Evolutionary conservation across 2,329 filamentous ascomycete species (phyloP).

Genomic region (Paracamarosporium sp.): DNA sequence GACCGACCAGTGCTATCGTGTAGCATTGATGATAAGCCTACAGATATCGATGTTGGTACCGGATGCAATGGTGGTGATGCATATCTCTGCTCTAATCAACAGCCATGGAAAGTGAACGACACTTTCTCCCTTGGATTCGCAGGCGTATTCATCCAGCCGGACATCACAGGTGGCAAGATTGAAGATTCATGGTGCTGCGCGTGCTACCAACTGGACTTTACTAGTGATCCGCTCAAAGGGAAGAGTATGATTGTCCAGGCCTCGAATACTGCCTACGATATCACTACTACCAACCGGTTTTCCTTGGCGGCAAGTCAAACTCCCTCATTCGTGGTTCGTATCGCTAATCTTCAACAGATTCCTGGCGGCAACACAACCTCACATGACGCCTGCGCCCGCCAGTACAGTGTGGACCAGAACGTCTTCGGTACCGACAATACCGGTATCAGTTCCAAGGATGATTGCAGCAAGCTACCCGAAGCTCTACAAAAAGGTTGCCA

Average conservation of each 20-base stretch:
- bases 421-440: constrained; percentile 39
- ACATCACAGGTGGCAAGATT: constrained; percentile 48
- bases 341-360: constrained; percentile 30
- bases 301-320: constrained; percentile 40
- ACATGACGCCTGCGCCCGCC: constrained; percentile 38
- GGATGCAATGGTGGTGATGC: constrained; percentile 66
- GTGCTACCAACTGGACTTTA: constrained; percentile 69
- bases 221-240: constrained; percentile 60
- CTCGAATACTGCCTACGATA: constrained; percentile 63
- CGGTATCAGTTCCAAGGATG: constrained; percentile 37
- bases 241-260: constrained; percentile 71
- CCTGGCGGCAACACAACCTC: constrained; percentile 47
- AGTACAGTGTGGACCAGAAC: constrained; percentile 38
- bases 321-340: neutral
- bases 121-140: constrained; percentile 69
- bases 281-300: constrained; percentile 41
- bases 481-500: constrained; percentile 32
- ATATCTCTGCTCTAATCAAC: constrained; percentile 66
- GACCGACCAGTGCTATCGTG: constrained; percentile 61
- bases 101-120: constrained; percentile 67
- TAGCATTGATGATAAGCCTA: constrained; percentile 61
- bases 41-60: constrained; percentile 54
- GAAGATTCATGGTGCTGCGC: constrained; percentile 71
- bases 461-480: constrained; percentile 43
- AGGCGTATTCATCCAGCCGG: constrained; percentile 59